A percentile compares a stretch with the other conserved stretches of the same genome.
These are phyloP conservation scores for Multifurca ochricompacta DNA, from an alignment of 768 basidiomycete species.

Conservation along the genomic window DNA sequence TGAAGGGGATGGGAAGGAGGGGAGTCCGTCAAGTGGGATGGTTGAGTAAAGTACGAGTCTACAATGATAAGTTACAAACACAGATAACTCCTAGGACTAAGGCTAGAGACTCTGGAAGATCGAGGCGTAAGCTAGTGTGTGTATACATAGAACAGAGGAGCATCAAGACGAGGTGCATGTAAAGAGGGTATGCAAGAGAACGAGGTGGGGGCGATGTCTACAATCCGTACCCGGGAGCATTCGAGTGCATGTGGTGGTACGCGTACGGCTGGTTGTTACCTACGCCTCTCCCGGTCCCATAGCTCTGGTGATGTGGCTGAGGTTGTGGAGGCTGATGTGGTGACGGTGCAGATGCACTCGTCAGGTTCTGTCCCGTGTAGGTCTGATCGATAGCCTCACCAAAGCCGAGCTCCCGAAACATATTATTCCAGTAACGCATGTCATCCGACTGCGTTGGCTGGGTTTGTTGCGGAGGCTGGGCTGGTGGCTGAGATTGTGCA, in stretches of 20 bases:
- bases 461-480: background rate
- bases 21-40: background rate
- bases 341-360: background rate
- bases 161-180: background rate
- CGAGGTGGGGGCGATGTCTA: background rate
- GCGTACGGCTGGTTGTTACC: constrained; percentile 11
- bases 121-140: constrained; percentile 6
- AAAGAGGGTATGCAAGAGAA: background rate
- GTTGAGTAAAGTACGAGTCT: constrained; percentile 7
- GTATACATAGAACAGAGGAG: background rate
- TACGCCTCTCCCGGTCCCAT: background rate
- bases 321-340: background rate
- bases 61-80: constrained; percentile 18
- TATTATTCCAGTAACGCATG: constrained; percentile 62
- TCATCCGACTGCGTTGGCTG: constrained; percentile 35
- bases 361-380: constrained; percentile 3
- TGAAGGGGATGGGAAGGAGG: background rate
- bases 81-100: background rate
- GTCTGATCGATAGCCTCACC: constrained; percentile 33
- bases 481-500: background rate
- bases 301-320: background rate
- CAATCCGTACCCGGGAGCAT: constrained; percentile 18
- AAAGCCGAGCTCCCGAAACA: constrained; percentile 69
- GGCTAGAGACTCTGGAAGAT: background rate
- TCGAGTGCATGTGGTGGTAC: constrained; percentile 21